Conservation (phyloP, 2,329 filamentous ascomycete species). For the Pseudogymnoascus sp. region DNA sequence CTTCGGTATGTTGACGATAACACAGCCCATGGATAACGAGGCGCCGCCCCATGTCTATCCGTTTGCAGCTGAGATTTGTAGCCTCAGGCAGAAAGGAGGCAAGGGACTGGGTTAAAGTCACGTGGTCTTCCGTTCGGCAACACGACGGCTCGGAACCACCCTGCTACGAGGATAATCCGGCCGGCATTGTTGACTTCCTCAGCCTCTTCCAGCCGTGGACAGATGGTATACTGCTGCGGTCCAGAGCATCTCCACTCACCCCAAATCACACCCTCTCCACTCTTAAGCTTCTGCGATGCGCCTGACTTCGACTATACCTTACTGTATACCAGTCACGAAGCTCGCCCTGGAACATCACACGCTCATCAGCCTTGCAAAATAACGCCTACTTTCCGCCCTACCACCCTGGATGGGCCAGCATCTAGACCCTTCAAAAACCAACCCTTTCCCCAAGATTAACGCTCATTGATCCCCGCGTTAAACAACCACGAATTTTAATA, state of each 20-base stretch:
- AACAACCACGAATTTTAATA: background rate
- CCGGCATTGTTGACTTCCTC: slow-evolving; percentile 3
- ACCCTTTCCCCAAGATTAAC: background rate
- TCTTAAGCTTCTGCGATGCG: slow-evolving; percentile 8
- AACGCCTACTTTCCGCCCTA: background rate
- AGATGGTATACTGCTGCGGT: background rate
- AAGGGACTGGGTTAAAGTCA: background rate
- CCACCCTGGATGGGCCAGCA: slow-evolving; percentile 5
- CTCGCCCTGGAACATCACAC: background rate
- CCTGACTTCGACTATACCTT: background rate
- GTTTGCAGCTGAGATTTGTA: slow-evolving; percentile 1
- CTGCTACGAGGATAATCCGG: background rate
- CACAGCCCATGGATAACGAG: slow-evolving; percentile 3
- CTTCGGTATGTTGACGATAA: slow-evolving; percentile 6
- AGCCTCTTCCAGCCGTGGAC: slow-evolving; percentile 5
- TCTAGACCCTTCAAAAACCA: slow-evolving; percentile 2
- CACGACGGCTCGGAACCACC: background rate
- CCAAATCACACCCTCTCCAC: background rate
- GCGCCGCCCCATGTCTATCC: background rate
- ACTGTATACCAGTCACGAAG: background rate
- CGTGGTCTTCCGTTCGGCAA: background rate
- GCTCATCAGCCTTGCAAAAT: slow-evolving; percentile 3
- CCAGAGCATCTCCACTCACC: background rate
- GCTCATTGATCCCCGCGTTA: background rate
- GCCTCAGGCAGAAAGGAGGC: background rate